Percentiles rank a stretch among this genome's conserved stretches.
These are phyloP conservation scores for Xylaria bambusicola DNA, from an alignment of 495 filamentous ascomycete genomes.

Conservation along the genomic window DNA sequence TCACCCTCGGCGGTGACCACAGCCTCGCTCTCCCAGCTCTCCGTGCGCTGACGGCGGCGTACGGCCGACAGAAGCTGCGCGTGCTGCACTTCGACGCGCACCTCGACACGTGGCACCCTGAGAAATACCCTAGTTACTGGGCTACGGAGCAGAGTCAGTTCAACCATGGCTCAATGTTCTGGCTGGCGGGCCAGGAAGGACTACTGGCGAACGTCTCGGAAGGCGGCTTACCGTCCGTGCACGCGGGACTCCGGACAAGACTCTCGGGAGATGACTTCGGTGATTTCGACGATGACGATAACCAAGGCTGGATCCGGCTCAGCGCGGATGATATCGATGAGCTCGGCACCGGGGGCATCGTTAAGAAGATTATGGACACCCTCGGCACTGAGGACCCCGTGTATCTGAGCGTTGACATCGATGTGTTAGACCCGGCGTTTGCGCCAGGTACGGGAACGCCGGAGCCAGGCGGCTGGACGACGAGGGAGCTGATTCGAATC, in stretches of 20 bases:
- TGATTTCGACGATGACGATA: slow-evolving; percentile 65
- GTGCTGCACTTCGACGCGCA: slow-evolving; percentile 86
- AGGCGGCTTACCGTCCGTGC: slow-evolving; percentile 64
- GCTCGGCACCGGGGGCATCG: slow-evolving; percentile 57
- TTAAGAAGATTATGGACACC: slow-evolving; percentile 57
- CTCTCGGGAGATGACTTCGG: slow-evolving; percentile 64
- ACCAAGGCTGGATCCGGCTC: slow-evolving; percentile 67
- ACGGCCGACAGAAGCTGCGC: slow-evolving; percentile 68
- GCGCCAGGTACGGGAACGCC: slow-evolving; percentile 75
- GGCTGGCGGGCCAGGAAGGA: slow-evolving; percentile 74
- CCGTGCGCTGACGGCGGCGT: slow-evolving; percentile 67
- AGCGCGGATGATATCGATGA: slow-evolving; percentile 74
- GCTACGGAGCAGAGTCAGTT: slow-evolving; percentile 67
- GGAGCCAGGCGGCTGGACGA: slow-evolving; percentile 75
- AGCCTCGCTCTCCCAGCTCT: slow-evolving; percentile 76
- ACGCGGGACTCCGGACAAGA: slow-evolving; percentile 75
- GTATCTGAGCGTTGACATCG: slow-evolving; percentile 75
- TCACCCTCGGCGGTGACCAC: slow-evolving; percentile 84
- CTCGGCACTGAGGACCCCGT: slow-evolving; percentile 64
- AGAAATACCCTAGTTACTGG: slow-evolving; percentile 76
- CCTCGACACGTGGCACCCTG: slow-evolving; percentile 82
- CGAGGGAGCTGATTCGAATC: slow-evolving; percentile 68
- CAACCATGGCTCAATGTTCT: slow-evolving; percentile 86
- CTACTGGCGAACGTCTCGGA: slow-evolving; percentile 51
- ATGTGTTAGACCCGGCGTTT: slow-evolving; percentile 71